phyloP scores from a whole-genome alignment of 2,329 filamentous ascomycete species.

The Xylaria digitata region DNA sequence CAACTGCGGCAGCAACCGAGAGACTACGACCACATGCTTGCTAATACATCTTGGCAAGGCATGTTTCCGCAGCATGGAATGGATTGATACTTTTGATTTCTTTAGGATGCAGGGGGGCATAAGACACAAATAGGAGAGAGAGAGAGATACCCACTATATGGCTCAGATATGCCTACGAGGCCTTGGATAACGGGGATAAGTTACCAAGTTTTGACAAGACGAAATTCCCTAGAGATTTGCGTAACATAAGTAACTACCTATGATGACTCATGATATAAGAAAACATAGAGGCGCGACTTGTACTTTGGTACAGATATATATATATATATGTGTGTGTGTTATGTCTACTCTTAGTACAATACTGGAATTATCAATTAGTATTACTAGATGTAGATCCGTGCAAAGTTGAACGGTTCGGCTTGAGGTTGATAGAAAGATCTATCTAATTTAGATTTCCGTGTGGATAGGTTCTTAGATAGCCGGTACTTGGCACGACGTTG shows the following conservation, averaged over 20 bases:
- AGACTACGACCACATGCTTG: conserved; percentile 64
- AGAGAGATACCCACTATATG: conserved; percentile 46
- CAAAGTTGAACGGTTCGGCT: conserved; percentile 20
- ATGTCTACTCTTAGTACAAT: conserved; percentile 8
- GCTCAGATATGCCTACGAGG: conserved; percentile 32
- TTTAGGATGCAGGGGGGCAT: conserved; percentile 4
- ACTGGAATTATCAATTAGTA: not conserved
- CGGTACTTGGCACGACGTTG: not conserved
- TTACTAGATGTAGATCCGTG: conserved; percentile 18
- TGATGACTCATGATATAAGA: conserved; percentile 34
- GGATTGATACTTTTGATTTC: conserved; percentile 41
- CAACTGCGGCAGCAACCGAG: conserved; percentile 53
- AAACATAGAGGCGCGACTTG: conserved; percentile 32
- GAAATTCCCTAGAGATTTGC: conserved; percentile 17
- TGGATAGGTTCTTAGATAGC: not conserved
- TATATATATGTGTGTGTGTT: not conserved
- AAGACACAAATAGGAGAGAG: conserved; percentile 22
- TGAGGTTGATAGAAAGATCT: not conserved
- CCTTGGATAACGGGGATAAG: conserved; percentile 5
- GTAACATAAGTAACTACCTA: conserved; percentile 21
- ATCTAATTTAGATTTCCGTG: not conserved
- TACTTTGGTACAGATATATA: conserved; percentile 18
- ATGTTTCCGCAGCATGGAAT: conserved; percentile 48
- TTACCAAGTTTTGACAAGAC: conserved; percentile 10
- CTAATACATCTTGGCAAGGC: conserved; percentile 50